Base-by-base conservation (phyloP, 139 green algal species). In the Monoraphidium neglectum region DNA sequence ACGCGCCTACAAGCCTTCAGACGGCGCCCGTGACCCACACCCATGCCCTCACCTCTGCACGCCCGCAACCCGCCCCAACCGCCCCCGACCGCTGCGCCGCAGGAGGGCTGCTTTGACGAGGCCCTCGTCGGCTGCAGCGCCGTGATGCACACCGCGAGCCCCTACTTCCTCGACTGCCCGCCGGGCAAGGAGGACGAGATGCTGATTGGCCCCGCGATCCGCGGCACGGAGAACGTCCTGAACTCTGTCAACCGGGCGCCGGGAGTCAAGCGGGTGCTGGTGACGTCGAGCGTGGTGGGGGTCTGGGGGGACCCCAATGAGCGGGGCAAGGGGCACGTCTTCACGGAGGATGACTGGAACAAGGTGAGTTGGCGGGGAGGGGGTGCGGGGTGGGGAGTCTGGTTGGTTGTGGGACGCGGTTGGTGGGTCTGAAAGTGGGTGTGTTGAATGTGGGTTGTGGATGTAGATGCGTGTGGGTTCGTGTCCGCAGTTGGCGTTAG, bases 121-220 rank as follows among this genome's bases (percentile, higher is more conserved):
- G 85, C 85, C 4, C 18, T 83, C 1, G 35, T 46, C 40, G 85
- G 85, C 38, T 87, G 82, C 65, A 78, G 83, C 30, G 83, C 79
- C 8, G 88, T 94, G 32, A 77, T 94, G 16, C 89, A 94, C 54
- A 86, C 79, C 16, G 89, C 89, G 4, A 84, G 76, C 8, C 85
- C 87, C 6, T 87, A 81, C 63, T n/a, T 33, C 16, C 60, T 78
- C 28, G 60, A 78, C 35, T 69, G 83, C 2, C 61, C 40, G 2
- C 21, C 30, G 57, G 65, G 64, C 32, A 63, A 74, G 35, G 85
- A 78, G 21, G 56, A 66, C n/a, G 61, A 80, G 32, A 18, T 51
- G 36, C 68, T 92, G 43, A 75, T 92, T 4, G 46, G 70, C 33
- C 86, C 87, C 0, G 86, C 89, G 1, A 54, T 93, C 0, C 15